Conservation (phyloP, 2,329 filamentous ascomycete species). For the Didymella lethalis region DNA sequence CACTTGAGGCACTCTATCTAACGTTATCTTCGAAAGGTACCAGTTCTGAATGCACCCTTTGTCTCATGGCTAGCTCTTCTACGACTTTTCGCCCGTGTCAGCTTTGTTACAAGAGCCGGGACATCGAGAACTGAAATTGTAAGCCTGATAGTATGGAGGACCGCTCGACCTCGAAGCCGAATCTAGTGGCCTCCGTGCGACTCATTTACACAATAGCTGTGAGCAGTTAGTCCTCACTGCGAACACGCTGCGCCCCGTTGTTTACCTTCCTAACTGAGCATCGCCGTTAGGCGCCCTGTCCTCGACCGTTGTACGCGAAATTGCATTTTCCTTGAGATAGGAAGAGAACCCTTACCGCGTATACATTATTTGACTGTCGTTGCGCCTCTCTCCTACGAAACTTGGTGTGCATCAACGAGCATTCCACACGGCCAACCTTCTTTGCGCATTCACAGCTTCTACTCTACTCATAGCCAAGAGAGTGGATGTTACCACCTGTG, state of each 20-base stretch:
- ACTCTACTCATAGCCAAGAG: too few species aligned
- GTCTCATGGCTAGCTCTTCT: too few species aligned
- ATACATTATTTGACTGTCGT: neutral
- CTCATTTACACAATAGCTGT: neutral
- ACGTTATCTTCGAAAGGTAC: neutral
- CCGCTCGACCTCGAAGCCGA: neutral
- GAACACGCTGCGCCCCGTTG: neutral
- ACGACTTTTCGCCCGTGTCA: too few species aligned
- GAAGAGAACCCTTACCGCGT: neutral
- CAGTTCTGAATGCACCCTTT: too few species aligned
- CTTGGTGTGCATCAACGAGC: too few species aligned
- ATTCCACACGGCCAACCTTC: too few species aligned
- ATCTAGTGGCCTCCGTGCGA: neutral
- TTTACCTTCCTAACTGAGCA: neutral
- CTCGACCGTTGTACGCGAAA: neutral
- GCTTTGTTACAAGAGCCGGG: too few species aligned
- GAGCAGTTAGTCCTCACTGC: neutral
- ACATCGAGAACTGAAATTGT: too few species aligned
- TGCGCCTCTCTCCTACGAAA: too few species aligned
- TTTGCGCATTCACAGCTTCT: neutral
- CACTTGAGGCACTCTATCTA: neutral
- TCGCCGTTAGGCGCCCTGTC: neutral
- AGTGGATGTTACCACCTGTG: neutral
- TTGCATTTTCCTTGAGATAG: neutral
- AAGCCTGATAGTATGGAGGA: too few species aligned